Conservation (phyloP, 2,329 filamentous ascomycete species). For the Trichoderma semiorbis region DNA sequence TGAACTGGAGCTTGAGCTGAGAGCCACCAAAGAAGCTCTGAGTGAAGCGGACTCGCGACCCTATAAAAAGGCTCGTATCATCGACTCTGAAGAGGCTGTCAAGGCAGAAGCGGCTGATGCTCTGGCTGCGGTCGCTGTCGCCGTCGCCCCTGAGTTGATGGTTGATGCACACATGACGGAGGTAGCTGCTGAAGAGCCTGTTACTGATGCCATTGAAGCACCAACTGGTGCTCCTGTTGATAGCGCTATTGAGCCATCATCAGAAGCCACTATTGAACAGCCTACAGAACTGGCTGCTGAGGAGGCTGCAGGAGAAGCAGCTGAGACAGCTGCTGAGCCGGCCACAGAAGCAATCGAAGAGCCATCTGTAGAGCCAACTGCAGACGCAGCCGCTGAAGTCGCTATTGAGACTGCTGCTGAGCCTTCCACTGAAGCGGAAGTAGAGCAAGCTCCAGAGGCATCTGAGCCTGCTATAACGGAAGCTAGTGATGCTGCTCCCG, state of each 20-base stretch:
- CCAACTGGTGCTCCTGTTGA: neutral
- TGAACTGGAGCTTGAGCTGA: conserved; percentile 65
- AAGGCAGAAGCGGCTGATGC: conserved; percentile 4
- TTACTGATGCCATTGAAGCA: conserved; percentile 17
- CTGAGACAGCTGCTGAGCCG: neutral
- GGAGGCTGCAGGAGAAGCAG: neutral
- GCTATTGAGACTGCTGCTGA: neutral
- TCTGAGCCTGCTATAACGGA: neutral
- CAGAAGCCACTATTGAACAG: neutral
- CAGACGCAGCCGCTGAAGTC: neutral
- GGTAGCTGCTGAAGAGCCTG: conserved; percentile 14
- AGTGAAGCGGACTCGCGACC: conserved; percentile 24
- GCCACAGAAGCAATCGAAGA: neutral
- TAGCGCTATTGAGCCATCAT: neutral
- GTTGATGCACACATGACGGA: conserved; percentile 2
- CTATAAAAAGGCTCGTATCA: conserved; percentile 28
- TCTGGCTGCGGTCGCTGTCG: neutral
- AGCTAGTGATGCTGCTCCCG: neutral
- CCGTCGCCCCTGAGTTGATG: conserved; percentile 8
- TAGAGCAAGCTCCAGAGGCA: neutral
- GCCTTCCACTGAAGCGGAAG: neutral
- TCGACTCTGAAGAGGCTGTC: conserved; percentile 19
- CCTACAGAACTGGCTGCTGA: neutral
- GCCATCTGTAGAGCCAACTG: neutral
- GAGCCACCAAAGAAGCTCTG: conserved; percentile 27